Base-by-base conservation (phyloP, 345 rosid genomes). In the Garcia nutans region DNA sequence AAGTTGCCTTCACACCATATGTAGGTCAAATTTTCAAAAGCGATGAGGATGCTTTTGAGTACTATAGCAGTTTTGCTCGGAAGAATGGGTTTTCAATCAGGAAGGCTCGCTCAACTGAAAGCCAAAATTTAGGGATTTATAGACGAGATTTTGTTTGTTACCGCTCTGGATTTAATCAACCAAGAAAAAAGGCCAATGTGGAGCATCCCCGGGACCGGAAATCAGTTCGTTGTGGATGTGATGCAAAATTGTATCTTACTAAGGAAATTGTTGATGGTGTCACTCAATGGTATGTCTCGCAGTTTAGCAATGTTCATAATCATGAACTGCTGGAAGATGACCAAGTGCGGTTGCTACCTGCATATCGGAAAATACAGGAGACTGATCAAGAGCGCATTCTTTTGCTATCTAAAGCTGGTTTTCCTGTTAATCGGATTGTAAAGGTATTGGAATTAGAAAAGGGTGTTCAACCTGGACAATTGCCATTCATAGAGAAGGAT, bases 121-220 rank as follows among this genome's bases (percentile, higher is more conserved):
- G 97, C 80, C 97, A 87, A 74, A 87, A 91, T 82, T 79, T 95
- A 75, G 99, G 99, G 24, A 77, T 95, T 41, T 95, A 95, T 71
- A 78, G 97, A 66, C 78, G 97, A 77, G 99, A 95, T 83, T 95
- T 95, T 82, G 97, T 95, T 79, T 95, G 99, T 73, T 89, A 93
- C 68, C 93, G 99, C 26, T 93, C 99, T 74, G 99, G 97, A 49
- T 95, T 93, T 78, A 91, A 91, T 79, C 97, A 91, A 71, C 96
- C 97, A 2, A 80, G 99, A 47, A 95, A 95, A 86, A 93, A 91
- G 87, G 89, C 92, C 31, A 86, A 90, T 41, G 99, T 90, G 16
- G 97, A 90, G 83, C 99, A 91, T 76, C 99, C 94, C 9, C 82
- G 99, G n/a, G 99, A 93, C 60, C 88, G 97, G 54, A 93, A 93